Percentiles rank a stretch among this genome's conserved stretches.
Evolutionary conservation across 352 stramenopile genomes (phyloP).

Genomic region (Hyaloperonospora brassicae): DNA sequence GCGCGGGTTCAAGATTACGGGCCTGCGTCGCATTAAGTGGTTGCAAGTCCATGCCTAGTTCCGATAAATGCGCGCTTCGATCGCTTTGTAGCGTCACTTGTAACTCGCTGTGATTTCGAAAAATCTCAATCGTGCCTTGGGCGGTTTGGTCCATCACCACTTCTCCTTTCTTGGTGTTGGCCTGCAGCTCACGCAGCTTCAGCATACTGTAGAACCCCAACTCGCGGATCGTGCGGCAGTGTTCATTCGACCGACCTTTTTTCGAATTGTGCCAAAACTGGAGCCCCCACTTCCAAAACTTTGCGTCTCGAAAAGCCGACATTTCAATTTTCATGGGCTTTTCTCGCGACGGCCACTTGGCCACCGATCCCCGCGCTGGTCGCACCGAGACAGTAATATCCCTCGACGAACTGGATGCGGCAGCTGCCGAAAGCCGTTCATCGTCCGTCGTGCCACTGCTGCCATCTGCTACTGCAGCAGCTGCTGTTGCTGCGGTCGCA

Average conservation of each 20-base stretch:
- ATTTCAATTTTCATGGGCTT: slow-evolving; percentile 84
- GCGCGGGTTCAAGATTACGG: slow-evolving; percentile 54
- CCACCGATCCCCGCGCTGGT: slow-evolving; percentile 15
- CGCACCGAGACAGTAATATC: slow-evolving; percentile 22
- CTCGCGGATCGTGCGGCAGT: slow-evolving; percentile 74
- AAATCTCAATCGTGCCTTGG: slow-evolving; percentile 78
- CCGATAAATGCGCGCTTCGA: slow-evolving; percentile 52
- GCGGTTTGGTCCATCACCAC: slow-evolving; percentile 84
- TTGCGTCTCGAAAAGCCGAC: slow-evolving; percentile 65
- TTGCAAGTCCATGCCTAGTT: slow-evolving; percentile 77
- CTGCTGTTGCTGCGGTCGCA: slow-evolving; percentile 9
- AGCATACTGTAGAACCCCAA: slow-evolving; percentile 84
- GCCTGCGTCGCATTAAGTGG: slow-evolving; percentile 46
- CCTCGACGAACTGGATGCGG: slow-evolving; percentile 23
- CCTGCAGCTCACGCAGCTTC: slow-evolving; percentile 72
- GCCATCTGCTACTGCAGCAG: slow-evolving; percentile 22
- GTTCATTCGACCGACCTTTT: slow-evolving; percentile 62
- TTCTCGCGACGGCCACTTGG: slow-evolving; percentile 33
- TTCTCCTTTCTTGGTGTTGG: slow-evolving; percentile 67
- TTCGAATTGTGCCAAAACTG: slow-evolving; percentile 83
- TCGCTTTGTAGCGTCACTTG: slow-evolving; percentile 70
- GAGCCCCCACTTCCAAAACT: slow-evolving; percentile 83
- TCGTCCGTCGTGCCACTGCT: slow-evolving; percentile 26
- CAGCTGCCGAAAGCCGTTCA: slow-evolving; percentile 29
- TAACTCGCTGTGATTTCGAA: slow-evolving; percentile 41